Base-by-base conservation (phyloP, 2,329 filamentous ascomycete genomes). In the Aspergillus sp. region DNA sequence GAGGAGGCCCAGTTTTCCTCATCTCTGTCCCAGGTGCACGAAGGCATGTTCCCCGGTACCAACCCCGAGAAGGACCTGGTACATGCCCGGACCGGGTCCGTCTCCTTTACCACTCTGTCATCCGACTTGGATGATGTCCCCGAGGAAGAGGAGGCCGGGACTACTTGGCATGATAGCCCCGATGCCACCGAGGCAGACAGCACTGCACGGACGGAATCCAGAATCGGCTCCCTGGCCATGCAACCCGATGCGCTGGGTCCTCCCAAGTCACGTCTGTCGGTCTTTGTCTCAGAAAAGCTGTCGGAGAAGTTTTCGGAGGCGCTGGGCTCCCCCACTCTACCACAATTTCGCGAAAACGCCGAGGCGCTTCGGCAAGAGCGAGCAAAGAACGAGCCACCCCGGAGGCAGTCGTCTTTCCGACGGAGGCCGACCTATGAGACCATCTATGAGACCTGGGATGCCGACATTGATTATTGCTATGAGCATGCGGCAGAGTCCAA, bases 401-500 rank as follows among this genome's bases (percentile, higher is more conserved):
- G 47, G 7, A 53, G 43, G 44, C 57, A 36, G 33, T 57, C 54
- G 35, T 59, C 54, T 22, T 51, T 56, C 49, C 55, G 24, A 50
- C 54, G 49, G 48, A 60, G 44, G 51, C 58, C 49, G 54, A 55
- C 55, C 42, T 60, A 64, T 40, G 67, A 67, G 26, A 65, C 66
- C 30, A 58, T 70, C 33, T 68, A 67, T 51, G 68, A 69, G 43
- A 79, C 78, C 1, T 85, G 82, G 82, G 82, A 85, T 60, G 81
- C 82, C 36, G 81, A 83, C 54, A 81, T 85, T 51, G 82, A 85
- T 57, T 84, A 81, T 60, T 83, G 80, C 60, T 85, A 85, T 58
- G 79, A 84, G 54, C 78, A 83, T 61, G 80, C 79, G 22, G 78
- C 82, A 5, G 82, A 85, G 65, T 81, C 82, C 1, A 79, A 81